These are phyloP conservation scores for Hyaloscypha variabilis DNA, from an alignment of 495 filamentous ascomycete genomes.

Conservation along the genomic window DNA sequence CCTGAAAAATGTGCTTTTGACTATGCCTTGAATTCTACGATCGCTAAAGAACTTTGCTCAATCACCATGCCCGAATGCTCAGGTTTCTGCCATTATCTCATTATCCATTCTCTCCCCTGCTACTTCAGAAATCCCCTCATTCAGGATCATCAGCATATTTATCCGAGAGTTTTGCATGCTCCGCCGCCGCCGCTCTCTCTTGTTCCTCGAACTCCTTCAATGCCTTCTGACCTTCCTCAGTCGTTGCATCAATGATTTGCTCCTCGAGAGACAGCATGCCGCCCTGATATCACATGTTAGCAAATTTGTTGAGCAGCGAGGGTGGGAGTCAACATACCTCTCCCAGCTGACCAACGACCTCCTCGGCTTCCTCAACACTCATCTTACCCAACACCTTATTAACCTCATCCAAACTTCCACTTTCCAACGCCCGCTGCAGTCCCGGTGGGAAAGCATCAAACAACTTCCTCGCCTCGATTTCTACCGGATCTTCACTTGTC, in stretches of 20 bases:
- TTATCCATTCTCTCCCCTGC: conserved; percentile 34
- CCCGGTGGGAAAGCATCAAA: conserved; percentile 84
- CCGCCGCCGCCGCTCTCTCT: conserved; percentile 30
- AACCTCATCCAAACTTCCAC: conserved; percentile 86
- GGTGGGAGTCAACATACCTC: conserved; percentile 53
- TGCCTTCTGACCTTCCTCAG: conserved; percentile 81
- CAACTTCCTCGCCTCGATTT: conserved; percentile 67
- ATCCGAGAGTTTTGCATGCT: conserved; percentile 40
- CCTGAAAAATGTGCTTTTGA: too few species aligned
- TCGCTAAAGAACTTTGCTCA: background rate
- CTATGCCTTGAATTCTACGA: conserved; percentile 3
- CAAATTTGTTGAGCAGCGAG: background rate
- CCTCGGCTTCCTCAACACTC: conserved; percentile 91
- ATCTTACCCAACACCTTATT: conserved; percentile 95
- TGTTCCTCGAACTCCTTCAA: conserved; percentile 75
- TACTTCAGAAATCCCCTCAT: conserved; percentile 20
- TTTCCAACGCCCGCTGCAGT: conserved; percentile 78
- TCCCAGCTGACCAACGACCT: conserved; percentile 80
- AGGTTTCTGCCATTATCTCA: background rate
- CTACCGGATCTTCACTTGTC: conserved; percentile 65
- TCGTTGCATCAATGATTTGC: conserved; percentile 93
- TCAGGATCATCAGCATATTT: conserved; percentile 36
- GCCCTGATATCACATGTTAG: conserved; percentile 46
- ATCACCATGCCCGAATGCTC: conserved; percentile 30
- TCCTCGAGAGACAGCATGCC: conserved; percentile 92